A percentile compares a stretch with the other conserved stretches of the same genome.
Conservation (phyloP, 2,329 filamentous ascomycete species). For the Aureobasidium vineae region DNA sequence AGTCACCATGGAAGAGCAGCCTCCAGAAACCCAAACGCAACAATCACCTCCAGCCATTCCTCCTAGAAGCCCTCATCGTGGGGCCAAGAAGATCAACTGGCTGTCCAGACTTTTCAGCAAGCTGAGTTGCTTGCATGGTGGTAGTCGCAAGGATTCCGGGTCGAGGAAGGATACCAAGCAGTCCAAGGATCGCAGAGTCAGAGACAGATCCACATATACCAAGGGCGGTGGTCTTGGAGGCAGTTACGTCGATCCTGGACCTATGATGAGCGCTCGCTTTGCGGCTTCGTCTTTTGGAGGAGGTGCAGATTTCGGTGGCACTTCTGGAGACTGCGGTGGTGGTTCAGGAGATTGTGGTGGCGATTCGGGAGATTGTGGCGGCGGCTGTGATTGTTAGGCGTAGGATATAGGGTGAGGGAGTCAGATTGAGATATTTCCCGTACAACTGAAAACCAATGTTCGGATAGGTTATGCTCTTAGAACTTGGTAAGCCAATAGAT, state of each 20-base stretch:
- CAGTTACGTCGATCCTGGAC: background rate
- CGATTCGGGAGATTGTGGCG: background rate
- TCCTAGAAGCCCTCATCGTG: background rate
- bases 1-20: background rate
- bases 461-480: too few relatives aligned
- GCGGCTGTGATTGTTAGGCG: background rate
- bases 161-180: background rate
- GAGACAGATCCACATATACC: background rate
- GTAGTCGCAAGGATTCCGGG: background rate
- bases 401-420: background rate
- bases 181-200: background rate
- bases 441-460: background rate
- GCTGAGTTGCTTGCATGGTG: background rate
- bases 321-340: background rate
- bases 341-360: background rate
- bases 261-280: background rate
- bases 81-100: background rate
- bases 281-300: background rate
- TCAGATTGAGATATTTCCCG: background rate
- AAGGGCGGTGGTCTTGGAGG: background rate
- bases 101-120: background rate
- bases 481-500: background rate
- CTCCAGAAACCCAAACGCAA: background rate
- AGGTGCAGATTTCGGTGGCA: background rate
- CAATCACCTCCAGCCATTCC: background rate